Percentiles rank a stretch among this genome's conserved stretches.
These are phyloP conservation scores for Colletotrichum cereale DNA, from an alignment of 2,329 filamentous ascomycete species.

Conservation along the genomic window DNA sequence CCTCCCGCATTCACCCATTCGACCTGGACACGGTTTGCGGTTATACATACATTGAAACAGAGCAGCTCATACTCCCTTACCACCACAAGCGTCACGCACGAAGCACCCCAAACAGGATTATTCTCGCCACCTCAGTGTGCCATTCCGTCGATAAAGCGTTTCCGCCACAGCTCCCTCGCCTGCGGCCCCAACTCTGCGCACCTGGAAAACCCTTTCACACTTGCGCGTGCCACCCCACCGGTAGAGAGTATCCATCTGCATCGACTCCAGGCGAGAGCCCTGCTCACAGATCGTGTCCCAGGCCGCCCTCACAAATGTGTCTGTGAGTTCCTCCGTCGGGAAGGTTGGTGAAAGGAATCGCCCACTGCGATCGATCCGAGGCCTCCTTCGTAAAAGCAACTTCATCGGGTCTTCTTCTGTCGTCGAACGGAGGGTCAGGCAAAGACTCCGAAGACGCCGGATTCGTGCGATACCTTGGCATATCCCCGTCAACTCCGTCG, in stretches of 20 bases:
- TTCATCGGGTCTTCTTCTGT: background rate
- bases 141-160: background rate
- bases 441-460: slow-evolving; percentile 2
- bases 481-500: background rate
- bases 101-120: background rate
- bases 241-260: slow-evolving; percentile 11
- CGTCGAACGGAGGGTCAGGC: background rate
- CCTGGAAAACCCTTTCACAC: slow-evolving; percentile 8
- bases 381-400: background rate
- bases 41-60: background rate
- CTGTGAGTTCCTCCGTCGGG: background rate
- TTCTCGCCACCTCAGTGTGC: background rate
- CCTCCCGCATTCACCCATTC: background rate
- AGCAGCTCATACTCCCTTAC: too few species aligned
- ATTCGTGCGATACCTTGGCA: background rate
- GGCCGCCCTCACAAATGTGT: background rate
- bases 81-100: background rate
- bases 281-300: slow-evolving; percentile 14
- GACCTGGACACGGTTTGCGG: background rate
- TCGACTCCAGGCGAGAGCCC: slow-evolving; percentile 8
- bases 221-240: slow-evolving; percentile 7
- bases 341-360: background rate
- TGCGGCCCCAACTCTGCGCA: slow-evolving; percentile 5
- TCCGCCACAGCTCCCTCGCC: background rate
- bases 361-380: background rate